Percentiles rank a stretch among this genome's conserved stretches.
Conservation (phyloP, 805 yeast genomes). For the Ogataea neopini region DNA sequence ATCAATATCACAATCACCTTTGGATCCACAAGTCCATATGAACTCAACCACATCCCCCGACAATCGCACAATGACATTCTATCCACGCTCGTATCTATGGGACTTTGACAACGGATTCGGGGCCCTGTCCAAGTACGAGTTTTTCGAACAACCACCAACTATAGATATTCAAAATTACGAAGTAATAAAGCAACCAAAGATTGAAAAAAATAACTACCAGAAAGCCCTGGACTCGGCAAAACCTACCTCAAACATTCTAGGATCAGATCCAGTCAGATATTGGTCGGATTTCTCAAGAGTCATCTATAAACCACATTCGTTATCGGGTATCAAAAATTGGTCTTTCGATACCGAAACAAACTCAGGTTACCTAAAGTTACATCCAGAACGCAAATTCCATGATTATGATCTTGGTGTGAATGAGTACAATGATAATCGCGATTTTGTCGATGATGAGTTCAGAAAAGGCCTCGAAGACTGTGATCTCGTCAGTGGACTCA, state of each 20-base stretch:
- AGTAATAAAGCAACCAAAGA: constrained; percentile 34
- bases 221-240: constrained; percentile 54
- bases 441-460: constrained; percentile 58
- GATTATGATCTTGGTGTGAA: constrained; percentile 56
- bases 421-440: constrained; percentile 50
- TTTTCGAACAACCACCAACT: constrained; percentile 33
- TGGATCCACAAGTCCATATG: constrained; percentile 51
- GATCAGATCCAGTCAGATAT: constrained; percentile 46
- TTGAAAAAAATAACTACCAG: constrained; percentile 60
- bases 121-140: constrained; percentile 56
- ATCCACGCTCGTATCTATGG: constrained; percentile 84
- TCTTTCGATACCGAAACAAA: constrained; percentile 43
- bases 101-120: constrained; percentile 82
- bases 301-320: constrained; percentile 60
- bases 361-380: constrained; percentile 24
- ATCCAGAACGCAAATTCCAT: constrained; percentile 43
- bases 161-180: constrained; percentile 14
- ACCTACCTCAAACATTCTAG: constrained; percentile 38
- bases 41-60: constrained; percentile 40
- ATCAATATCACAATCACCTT: constrained; percentile 24
- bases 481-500: constrained; percentile 73
- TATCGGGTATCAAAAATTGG: constrained; percentile 62
- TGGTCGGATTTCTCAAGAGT: constrained; percentile 84
- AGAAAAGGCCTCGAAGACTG: constrained; percentile 70
- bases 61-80: constrained; percentile 54